These are phyloP conservation scores for Rhypophila decipiens DNA, from an alignment of 495 filamentous ascomycete species.

Conservation along the genomic window DNA sequence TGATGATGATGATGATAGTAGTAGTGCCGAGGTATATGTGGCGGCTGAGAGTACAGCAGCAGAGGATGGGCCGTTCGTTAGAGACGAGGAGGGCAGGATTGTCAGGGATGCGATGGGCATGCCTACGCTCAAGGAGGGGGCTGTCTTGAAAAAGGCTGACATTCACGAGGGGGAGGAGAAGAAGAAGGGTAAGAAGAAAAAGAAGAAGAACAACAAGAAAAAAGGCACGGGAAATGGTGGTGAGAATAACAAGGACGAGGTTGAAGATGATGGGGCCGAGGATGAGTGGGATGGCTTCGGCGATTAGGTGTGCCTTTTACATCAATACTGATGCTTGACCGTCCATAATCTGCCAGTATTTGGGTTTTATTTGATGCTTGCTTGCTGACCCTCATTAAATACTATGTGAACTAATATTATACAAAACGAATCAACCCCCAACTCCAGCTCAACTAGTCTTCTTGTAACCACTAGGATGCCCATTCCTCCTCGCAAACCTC, in stretches of 20 bases:
- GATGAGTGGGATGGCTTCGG: constrained; percentile 46
- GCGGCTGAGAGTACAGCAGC: constrained; percentile 5
- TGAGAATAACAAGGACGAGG: constrained; percentile 4
- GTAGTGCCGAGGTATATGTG: constrained; percentile 19
- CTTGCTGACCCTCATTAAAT: no score
- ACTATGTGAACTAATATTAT: no score
- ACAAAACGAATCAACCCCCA: no score
- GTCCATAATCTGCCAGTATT: no score
- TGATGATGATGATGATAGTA: constrained; percentile 20
- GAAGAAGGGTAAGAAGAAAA: neutral
- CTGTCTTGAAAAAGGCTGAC: no score
- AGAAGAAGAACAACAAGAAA: neutral
- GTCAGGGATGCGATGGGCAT: constrained; percentile 29
- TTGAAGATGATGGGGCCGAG: constrained; percentile 12
- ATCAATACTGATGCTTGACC: no score
- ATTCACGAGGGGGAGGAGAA: no score
- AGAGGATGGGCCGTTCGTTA: constrained; percentile 23
- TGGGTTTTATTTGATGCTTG: no score
- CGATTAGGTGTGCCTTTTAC: constrained; percentile 28
- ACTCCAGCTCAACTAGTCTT: constrained; percentile 17
- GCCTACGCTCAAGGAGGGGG: constrained; percentile 26
- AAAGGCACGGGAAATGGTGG: neutral
- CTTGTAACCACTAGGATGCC: constrained; percentile 38
- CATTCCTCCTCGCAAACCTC: constrained; percentile 53
- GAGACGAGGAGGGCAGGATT: constrained; percentile 25